A percentile compares a stretch with the other conserved stretches of the same genome.
phyloP scores from a whole-genome alignment of 2,329 filamentous ascomycete species.

The Trichophaea hybrida region DNA sequence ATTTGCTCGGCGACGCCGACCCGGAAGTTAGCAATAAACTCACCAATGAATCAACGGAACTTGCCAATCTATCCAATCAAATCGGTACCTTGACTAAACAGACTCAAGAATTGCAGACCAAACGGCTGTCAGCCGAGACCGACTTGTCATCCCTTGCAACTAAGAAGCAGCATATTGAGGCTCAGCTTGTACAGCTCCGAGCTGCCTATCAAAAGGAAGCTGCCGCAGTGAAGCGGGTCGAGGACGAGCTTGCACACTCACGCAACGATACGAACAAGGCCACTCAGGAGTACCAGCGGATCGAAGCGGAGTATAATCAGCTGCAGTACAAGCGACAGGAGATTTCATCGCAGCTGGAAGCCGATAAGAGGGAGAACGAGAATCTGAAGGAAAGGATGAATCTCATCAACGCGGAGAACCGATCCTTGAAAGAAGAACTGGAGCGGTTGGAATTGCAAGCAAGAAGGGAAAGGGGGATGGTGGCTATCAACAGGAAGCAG shows the following conservation, averaged over 20 bases:
- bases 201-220: constrained; percentile 87
- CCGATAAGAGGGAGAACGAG: constrained; percentile 78
- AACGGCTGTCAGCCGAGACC: constrained; percentile 63
- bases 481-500: constrained; percentile 98
- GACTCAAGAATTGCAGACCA: constrained; percentile 81
- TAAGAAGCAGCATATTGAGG: constrained; percentile 88
- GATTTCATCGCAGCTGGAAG: constrained; percentile 56
- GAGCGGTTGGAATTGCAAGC: constrained; percentile 88
- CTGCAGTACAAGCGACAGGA: constrained; percentile 71
- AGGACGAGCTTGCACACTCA: constrained; percentile 65
- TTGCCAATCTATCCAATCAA: constrained; percentile 93
- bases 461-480: constrained; percentile 86
- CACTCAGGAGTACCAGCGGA: constrained; percentile 65
- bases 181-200: constrained; percentile 71
- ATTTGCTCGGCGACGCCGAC: constrained; percentile 81
- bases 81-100: constrained; percentile 81
- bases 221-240: constrained; percentile 65
- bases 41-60: constrained; percentile 75
- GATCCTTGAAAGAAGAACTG: constrained; percentile 72
- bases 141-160: constrained; percentile 66
- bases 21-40: constrained; percentile 77
- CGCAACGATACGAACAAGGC: constrained; percentile 72
- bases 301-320: constrained; percentile 70
- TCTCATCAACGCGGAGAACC: constrained; percentile 65
- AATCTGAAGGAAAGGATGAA: constrained; percentile 77